Base-by-base conservation (phyloP, 2,329 filamentous ascomycete species). In the Fusarium staphyleae region DNA sequence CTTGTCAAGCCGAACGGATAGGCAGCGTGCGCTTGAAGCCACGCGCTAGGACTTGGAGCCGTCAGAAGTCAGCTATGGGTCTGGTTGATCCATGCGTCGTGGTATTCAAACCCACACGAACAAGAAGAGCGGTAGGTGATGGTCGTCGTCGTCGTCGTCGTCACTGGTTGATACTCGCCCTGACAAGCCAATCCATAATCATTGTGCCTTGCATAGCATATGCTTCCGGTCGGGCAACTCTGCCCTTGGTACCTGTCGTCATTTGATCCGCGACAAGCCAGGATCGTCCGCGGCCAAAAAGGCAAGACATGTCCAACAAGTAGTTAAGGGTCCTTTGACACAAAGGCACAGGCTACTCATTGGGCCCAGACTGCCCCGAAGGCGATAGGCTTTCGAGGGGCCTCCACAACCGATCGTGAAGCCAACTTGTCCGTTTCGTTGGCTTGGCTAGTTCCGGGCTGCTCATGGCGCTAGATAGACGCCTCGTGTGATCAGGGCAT, bases 1-100 rank as follows among this genome's bases (percentile, higher is more conserved):
- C 44, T 14, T n/a, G 3, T 15, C n/a, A 10, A 15, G 42, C 9
- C 14, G 14, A 32, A 48, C 30, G 30, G 32, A 59, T 55, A 29
- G 16, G 35, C 22, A 24, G 16, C 9, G 35, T 7, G n/a, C 19
- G 19, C 10, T 16, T 30, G 12, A 36, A 6, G 28, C 11, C 33
- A 55, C 37, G 15, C 16, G 14, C n/a, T 24, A 3, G 6, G 30
- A n/a, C n/a, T n/a, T n/a, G n/a, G n/a, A n/a, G n/a, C n/a, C n/a
- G n/a, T n/a, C n/a, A n/a, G n/a, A n/a, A n/a, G n/a, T n/a, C n/a
- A n/a, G n/a, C n/a, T n/a, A n/a, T n/a, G n/a, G n/a, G n/a, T n/a
- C n/a, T n/a, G n/a, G n/a, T n/a, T n/a, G n/a, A n/a, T n/a, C n/a
- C n/a, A n/a, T n/a, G n/a, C n/a, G n/a, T n/a, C n/a, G n/a, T n/a